A percentile compares a stretch with the other conserved stretches of the same genome.
phyloP scores from a whole-genome alignment of 805 yeast genomes.

The Yarrowia porcina region DNA sequence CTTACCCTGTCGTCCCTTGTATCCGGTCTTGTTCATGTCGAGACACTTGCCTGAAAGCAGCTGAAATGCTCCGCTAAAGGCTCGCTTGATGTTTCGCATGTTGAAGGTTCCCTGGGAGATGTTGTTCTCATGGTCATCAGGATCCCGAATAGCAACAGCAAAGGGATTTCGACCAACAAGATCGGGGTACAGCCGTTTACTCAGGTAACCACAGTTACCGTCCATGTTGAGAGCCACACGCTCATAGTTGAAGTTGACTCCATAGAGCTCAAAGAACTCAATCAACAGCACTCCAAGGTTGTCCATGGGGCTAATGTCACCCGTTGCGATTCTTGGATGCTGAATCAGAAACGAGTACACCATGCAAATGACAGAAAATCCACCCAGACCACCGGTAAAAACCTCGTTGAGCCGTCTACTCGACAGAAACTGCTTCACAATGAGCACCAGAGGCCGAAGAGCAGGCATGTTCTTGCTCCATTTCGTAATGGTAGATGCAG shows the following conservation, averaged over 20 bases:
- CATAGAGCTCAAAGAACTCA: conserved; percentile 90
- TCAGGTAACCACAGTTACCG: conserved; percentile 57
- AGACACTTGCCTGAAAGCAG: conserved; percentile 70
- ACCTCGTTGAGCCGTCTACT: conserved; percentile 79
- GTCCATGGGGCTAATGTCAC: conserved; percentile 61
- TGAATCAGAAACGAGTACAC: conserved; percentile 71
- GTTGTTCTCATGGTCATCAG: conserved; percentile 78
- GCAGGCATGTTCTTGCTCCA: conserved; percentile 80
- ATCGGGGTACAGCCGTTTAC: conserved; percentile 53
- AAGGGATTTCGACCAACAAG: conserved; percentile 54
- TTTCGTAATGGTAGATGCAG: conserved; percentile 69
- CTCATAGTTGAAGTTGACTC: conserved; percentile 83
- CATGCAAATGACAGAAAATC: conserved; percentile 86
- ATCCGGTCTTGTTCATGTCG: conserved; percentile 62
- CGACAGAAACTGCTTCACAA: conserved; percentile 79
- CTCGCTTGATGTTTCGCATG: conserved; percentile 70
- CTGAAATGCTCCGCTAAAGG: conserved; percentile 87
- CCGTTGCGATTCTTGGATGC: conserved; percentile 74
- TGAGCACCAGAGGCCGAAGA: conserved; percentile 72
- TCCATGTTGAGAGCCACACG: conserved; percentile 64
- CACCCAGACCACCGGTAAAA: conserved; percentile 92
- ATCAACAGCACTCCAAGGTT: conserved; percentile 83
- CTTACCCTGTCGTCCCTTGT: conserved; percentile 63
- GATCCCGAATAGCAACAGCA: conserved; percentile 79
- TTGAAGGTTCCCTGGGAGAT: conserved; percentile 83